Evolutionary conservation across 2,329 filamentous ascomycete species (phyloP).

Genomic region (Diplodia mutila): DNA sequence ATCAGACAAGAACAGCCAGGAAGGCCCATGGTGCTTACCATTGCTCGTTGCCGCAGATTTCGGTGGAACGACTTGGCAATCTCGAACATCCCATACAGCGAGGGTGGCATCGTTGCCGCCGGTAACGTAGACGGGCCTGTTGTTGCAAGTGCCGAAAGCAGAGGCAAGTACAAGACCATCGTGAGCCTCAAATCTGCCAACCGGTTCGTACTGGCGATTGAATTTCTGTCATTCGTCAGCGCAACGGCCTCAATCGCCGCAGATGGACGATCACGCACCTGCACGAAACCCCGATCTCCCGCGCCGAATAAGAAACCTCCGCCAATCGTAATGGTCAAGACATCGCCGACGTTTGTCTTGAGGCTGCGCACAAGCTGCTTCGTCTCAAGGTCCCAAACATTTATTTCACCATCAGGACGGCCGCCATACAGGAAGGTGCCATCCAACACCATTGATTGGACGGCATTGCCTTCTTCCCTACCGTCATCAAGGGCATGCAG

Average conservation of each 20-base stretch:
- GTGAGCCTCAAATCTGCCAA: slow-evolving; percentile 80
- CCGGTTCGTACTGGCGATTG: slow-evolving; percentile 81
- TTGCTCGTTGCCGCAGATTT: slow-evolving; percentile 59
- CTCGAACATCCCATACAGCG: slow-evolving; percentile 80
- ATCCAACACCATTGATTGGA: slow-evolving; percentile 81
- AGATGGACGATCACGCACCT: slow-evolving; percentile 5
- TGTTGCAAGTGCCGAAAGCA: slow-evolving; percentile 69
- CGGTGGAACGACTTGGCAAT: slow-evolving; percentile 54
- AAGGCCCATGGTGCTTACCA: slow-evolving; percentile 43
- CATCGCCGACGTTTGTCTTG: slow-evolving; percentile 76
- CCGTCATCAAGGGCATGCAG: slow-evolving; percentile 69
- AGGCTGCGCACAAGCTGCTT: slow-evolving; percentile 87
- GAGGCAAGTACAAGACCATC: slow-evolving; percentile 86
- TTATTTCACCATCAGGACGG: slow-evolving; percentile 82
- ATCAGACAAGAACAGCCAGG: slow-evolving; percentile 31
- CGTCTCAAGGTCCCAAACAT: slow-evolving; percentile 96
- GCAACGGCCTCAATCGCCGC: slow-evolving; percentile 30
- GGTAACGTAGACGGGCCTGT: slow-evolving; percentile 84
- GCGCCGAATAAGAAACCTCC: slow-evolving; percentile 86
- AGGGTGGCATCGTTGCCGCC: slow-evolving; percentile 91
- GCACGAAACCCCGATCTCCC: slow-evolving; percentile 80
- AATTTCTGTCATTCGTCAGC: slow-evolving; percentile 57
- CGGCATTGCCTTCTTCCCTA: slow-evolving; percentile 60
- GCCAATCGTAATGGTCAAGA: slow-evolving; percentile 84
- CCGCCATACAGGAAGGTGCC: slow-evolving; percentile 93